Evolutionary conservation across 768 basidiomycete species (phyloP).

Genomic region (Strobilomyces confusus): DNA sequence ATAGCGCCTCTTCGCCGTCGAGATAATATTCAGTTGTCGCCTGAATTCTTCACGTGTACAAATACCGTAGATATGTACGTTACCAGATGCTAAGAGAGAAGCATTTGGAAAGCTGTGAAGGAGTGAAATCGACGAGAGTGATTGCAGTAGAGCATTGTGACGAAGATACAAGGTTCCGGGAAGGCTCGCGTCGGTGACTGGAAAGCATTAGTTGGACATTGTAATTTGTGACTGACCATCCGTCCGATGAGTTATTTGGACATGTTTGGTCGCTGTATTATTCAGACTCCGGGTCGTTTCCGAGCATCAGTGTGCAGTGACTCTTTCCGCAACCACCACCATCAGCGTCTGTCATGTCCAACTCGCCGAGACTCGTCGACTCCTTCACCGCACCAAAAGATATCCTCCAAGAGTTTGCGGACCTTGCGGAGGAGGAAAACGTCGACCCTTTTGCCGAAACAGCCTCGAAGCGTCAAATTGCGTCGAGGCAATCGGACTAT

Average conservation of each 20-base stretch:
- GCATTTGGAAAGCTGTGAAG: no score
- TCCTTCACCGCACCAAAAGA: constrained; percentile 93
- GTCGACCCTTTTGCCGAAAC: constrained; percentile 91
- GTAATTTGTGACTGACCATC: no score
- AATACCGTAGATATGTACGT: no score
- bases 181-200: no score
- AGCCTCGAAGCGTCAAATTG: constrained; percentile 89
- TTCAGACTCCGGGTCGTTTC: constrained; percentile 32
- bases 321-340: constrained; percentile 19
- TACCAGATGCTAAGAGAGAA: no score
- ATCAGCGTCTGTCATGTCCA: constrained; percentile 43
- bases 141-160: no score
- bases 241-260: constrained; percentile 25
- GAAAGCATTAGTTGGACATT: no score
- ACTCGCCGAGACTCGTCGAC: constrained; percentile 74
- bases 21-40: no score
- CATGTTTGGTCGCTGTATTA: constrained; percentile 23
- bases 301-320: no score
- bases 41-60: no score
- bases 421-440: constrained; percentile 91
- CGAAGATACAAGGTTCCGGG: no score
- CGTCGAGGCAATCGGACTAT: constrained; percentile 90
- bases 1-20: no score
- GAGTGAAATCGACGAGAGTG: not conserved
- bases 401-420: constrained; percentile 88